A percentile compares a stretch with the other conserved stretches of the same genome.
phyloP scores from a whole-genome alignment of 2,329 filamentous ascomycete species.

The Chaetomium olivaceum region DNA sequence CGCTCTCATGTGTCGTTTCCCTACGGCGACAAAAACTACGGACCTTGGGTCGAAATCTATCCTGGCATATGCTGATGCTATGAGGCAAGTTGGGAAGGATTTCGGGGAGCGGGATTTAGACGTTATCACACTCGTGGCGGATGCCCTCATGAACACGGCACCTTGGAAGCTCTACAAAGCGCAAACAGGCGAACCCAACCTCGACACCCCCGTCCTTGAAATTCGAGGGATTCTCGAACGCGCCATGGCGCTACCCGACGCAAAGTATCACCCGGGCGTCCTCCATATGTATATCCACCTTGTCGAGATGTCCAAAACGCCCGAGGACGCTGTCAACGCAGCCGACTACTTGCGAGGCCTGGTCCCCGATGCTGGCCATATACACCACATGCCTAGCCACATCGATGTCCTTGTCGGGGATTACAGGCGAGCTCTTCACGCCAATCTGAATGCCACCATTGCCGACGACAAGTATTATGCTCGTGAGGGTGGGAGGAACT shows the following conservation, averaged over 20 bases:
- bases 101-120: neutral
- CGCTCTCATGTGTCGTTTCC: neutral
- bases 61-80: neutral
- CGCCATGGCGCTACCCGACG: neutral
- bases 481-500: neutral
- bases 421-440: neutral
- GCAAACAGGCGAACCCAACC: neutral
- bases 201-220: neutral
- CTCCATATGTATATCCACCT: constrained; percentile 6
- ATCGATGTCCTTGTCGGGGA: neutral
- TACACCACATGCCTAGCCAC: constrained; percentile 3
- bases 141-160: constrained; percentile 1
- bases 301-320: neutral
- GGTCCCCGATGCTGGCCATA: neutral
- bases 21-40: neutral
- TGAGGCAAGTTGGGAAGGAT: neutral
- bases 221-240: neutral
- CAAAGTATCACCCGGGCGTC: neutral
- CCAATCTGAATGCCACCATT: neutral
- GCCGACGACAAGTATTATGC: constrained; percentile 3
- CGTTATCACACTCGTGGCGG: neutral
- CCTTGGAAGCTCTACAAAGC: neutral
- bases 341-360: neutral
- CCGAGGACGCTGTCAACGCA: neutral
- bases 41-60: neutral